Evolutionary conservation across 257 asterid genomes (phyloP).

Genomic region (Salvia rosmarinus): DNA sequence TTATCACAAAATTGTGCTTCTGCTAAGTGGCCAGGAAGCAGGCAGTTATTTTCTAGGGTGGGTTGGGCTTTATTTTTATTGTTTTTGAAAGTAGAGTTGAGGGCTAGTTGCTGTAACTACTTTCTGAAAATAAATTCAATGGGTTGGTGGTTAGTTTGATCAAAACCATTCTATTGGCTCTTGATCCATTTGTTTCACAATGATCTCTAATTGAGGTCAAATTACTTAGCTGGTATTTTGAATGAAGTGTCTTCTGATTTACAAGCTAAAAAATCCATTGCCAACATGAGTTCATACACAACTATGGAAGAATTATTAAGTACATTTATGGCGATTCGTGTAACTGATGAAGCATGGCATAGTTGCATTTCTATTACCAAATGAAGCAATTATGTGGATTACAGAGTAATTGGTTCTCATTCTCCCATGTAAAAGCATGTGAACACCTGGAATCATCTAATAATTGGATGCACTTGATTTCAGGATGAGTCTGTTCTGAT

Average conservation of each 20-base stretch:
- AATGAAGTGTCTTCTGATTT: slow-evolving; percentile 4
- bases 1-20: background rate
- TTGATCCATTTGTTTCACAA: slow-evolving; percentile 5
- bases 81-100: slow-evolving; percentile 11
- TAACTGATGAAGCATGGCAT: slow-evolving; percentile 21
- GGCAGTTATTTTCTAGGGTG: background rate
- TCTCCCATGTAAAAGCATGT: slow-evolving; percentile 16
- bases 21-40: background rate
- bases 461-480: slow-evolving; percentile 31
- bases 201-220: background rate
- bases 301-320: slow-evolving; percentile 22
- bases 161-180: slow-evolving; percentile 10
- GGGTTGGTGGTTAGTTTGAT: background rate
- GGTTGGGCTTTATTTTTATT: too few relatives aligned
- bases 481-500: slow-evolving; percentile 95
- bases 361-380: slow-evolving; percentile 9
- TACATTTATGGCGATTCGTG: slow-evolving; percentile 22
- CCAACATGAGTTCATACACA: slow-evolving; percentile 14
- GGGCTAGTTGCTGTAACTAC: background rate
- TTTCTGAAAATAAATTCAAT: background rate
- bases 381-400: slow-evolving; percentile 23
- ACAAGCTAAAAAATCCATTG: slow-evolving; percentile 28
- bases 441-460: slow-evolving; percentile 26
- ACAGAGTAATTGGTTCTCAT: slow-evolving; percentile 26
- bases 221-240: background rate